Conservation (phyloP, 805 yeast species). For the Wickerhamiella lipophila region DNA sequence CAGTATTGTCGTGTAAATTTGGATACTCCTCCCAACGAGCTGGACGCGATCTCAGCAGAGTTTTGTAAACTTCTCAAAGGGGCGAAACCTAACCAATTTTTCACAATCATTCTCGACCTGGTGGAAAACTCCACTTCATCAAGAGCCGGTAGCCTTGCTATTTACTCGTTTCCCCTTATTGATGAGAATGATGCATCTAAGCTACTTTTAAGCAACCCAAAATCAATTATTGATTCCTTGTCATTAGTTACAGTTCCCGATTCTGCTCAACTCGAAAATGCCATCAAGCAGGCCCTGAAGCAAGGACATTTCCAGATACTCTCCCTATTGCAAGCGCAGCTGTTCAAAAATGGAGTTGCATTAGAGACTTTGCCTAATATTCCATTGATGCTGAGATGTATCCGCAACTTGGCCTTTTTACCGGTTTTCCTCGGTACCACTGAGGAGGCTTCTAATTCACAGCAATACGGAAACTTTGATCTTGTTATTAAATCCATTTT, state of each 20-base stretch:
- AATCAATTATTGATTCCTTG: no score
- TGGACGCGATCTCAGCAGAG: neutral
- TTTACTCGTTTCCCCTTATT: neutral
- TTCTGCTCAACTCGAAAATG: neutral
- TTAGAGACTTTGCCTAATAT: neutral
- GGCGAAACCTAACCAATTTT: neutral
- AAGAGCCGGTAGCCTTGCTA: neutral
- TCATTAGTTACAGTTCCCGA: no score
- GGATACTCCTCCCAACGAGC: neutral
- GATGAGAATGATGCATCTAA: neutral
- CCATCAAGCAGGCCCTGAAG: neutral
- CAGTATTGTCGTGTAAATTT: neutral
- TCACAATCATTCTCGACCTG: neutral
- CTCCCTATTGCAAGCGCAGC: neutral
- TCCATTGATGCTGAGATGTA: neutral
- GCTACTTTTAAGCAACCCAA: neutral
- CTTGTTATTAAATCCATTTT: neutral
- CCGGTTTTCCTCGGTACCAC: neutral
- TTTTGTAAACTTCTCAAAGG: neutral
- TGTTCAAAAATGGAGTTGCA: neutral
- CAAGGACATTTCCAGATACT: neutral
- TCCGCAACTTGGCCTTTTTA: neutral
- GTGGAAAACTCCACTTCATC: neutral
- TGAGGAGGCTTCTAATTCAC: neutral
- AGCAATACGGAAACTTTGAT: neutral